Percentiles rank a stretch among this genome's conserved stretches.
phyloP scores from a whole-genome alignment of 2,329 filamentous ascomycete genomes.

The Colletotrichum plurivorum region DNA sequence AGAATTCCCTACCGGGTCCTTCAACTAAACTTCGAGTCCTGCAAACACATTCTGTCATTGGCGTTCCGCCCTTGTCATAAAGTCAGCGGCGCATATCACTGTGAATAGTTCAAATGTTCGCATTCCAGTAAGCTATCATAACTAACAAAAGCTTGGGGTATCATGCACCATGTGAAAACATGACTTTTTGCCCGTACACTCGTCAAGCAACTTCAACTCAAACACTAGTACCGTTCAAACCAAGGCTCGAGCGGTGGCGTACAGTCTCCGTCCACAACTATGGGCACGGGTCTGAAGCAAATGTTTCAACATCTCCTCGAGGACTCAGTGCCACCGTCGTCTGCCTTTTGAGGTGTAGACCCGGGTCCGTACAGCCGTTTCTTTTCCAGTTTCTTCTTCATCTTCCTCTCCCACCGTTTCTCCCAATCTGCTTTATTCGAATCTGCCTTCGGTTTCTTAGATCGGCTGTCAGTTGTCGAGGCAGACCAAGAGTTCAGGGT shows the following conservation, averaged over 20 bases:
- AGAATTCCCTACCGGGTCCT: too few species aligned
- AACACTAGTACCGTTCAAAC: background rate
- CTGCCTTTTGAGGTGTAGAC: background rate
- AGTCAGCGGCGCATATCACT: too few species aligned
- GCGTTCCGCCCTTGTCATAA: too few species aligned
- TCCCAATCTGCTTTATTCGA: conserved; percentile 6
- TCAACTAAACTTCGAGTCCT: too few species aligned
- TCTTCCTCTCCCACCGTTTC: background rate
- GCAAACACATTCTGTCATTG: too few species aligned
- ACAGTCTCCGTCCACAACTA: too few species aligned
- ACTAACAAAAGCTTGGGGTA: conserved; percentile 3
- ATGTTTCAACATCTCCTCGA: background rate
- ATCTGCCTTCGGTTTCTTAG: conserved; percentile 35
- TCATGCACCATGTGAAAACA: background rate
- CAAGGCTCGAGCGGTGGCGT: too few species aligned
- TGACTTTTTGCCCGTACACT: background rate
- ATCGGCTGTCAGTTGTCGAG: conserved; percentile 27
- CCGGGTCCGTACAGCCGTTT: background rate
- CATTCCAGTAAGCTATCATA: background rate
- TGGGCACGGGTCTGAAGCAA: too few species aligned
- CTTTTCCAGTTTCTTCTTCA: conserved; percentile 29
- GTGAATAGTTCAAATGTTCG: too few species aligned
- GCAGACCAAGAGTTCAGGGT: background rate
- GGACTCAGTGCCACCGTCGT: background rate
- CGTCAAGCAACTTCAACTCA: background rate